phyloP scores from a whole-genome alignment of 1,284 basidiomycete species.

The Leccinum pachyderme region DNA sequence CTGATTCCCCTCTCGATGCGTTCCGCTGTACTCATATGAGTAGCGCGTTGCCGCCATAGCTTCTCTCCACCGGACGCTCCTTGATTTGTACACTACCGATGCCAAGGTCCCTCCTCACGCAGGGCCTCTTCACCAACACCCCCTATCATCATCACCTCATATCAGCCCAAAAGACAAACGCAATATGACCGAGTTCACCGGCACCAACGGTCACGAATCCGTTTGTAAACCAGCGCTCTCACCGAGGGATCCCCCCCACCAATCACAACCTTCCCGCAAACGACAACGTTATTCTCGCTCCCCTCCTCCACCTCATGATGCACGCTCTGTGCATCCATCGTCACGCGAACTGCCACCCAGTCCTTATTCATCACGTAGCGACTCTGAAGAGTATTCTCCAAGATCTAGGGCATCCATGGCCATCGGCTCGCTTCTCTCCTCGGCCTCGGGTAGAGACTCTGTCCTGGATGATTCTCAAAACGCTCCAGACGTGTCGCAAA shows the following conservation, averaged over 20 bases:
- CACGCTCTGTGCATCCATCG: slow-evolving; percentile 25
- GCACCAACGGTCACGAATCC: slow-evolving; percentile 17
- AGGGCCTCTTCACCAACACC: slow-evolving; percentile 20
- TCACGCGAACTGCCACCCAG: slow-evolving; percentile 36
- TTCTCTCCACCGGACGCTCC: slow-evolving; percentile 63
- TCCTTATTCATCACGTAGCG: slow-evolving; percentile 36
- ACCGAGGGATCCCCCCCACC: slow-evolving; percentile 24
- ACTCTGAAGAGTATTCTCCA: slow-evolving; percentile 36
- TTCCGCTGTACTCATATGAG: slow-evolving; percentile 12
- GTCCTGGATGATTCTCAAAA: slow-evolving; percentile 27
- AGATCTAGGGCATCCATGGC: slow-evolving; percentile 35
- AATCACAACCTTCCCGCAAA: slow-evolving; percentile 37
- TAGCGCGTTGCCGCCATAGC: slow-evolving; percentile 70
- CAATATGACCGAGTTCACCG: slow-evolving; percentile 14
- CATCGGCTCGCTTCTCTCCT: slow-evolving; percentile 34
- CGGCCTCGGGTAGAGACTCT: slow-evolving; percentile 27
- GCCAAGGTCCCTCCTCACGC: slow-evolving; percentile 15
- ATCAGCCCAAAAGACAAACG: slow-evolving; percentile 21
- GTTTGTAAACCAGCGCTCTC: slow-evolving; percentile 8
- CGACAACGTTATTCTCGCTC: slow-evolving; percentile 46
- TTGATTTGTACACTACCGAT: slow-evolving; percentile 56
- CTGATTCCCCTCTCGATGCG: slow-evolving; percentile 3
- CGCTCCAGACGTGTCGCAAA: slow-evolving; percentile 19
- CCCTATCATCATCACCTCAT: slow-evolving; percentile 21
- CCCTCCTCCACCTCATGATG: slow-evolving; percentile 24